These are phyloP conservation scores for Saccharomycopsis fibuligera DNA, from an alignment of 805 yeast species.

Conservation along the genomic window DNA sequence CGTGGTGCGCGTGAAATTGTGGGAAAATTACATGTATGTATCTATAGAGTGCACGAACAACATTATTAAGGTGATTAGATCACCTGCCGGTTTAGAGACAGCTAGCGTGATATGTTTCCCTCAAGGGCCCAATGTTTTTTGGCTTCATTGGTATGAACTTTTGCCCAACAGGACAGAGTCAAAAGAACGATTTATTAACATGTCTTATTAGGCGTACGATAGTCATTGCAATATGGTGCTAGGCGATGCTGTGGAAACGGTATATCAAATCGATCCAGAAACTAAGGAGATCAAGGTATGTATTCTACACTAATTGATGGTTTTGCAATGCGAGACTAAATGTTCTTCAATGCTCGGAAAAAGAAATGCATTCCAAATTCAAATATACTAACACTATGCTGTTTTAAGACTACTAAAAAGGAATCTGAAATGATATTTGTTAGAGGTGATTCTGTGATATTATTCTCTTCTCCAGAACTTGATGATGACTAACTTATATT, in stretches of 20 bases:
- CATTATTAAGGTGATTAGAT: too few relatives aligned
- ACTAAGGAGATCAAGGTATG: conserved; percentile 32
- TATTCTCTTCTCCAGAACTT: conserved; percentile 49
- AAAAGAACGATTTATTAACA: conserved; percentile 11
- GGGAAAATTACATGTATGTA: conserved; percentile 74
- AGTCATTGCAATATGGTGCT: conserved; percentile 94
- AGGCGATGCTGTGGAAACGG: conserved; percentile 85
- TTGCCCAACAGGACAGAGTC: background rate
- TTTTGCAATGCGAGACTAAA: background rate
- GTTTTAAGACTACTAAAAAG: conserved; percentile 40
- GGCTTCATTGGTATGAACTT: background rate
- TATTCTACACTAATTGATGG: background rate
- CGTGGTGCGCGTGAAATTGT: conserved; percentile 91
- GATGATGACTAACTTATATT: conserved; percentile 17
- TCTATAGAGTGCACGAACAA: too few relatives aligned
- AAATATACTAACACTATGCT: conserved; percentile 23
- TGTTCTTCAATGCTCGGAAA: background rate
- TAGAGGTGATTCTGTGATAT: conserved; percentile 95
- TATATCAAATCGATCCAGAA: conserved; percentile 51
- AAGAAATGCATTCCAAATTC: too few relatives aligned
- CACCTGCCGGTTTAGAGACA: too few relatives aligned
- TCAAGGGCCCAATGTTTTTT: too few relatives aligned
- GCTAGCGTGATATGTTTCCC: too few relatives aligned
- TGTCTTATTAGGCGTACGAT: conserved; percentile 62
- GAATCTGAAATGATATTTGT: conserved; percentile 86